phyloP scores from a whole-genome alignment of 257 asterid species.

The Gardenia jasminoides region DNA sequence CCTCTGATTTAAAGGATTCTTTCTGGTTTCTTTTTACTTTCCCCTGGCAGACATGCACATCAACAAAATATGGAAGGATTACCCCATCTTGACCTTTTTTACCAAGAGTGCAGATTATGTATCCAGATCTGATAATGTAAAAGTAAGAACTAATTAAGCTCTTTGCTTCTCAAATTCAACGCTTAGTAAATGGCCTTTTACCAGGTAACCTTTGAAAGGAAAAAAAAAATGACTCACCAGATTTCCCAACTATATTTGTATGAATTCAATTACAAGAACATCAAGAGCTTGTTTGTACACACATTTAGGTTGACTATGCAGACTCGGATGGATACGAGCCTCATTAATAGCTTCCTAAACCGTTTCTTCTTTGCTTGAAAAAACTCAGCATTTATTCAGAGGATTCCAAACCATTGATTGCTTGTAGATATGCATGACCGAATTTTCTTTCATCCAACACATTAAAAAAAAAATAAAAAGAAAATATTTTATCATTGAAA shows the following conservation, averaged over 20 bases:
- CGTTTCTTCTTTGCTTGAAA: not conserved
- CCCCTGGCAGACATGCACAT: not conserved
- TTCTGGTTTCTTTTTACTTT: not conserved
- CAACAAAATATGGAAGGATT: not conserved
- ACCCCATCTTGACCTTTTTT: not conserved
- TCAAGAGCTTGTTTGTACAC: not conserved
- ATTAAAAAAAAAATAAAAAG: not conserved
- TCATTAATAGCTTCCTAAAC: not conserved
- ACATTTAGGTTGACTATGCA: not conserved
- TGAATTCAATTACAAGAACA: not conserved
- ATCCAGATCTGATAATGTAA: not conserved
- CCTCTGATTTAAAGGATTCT: not conserved
- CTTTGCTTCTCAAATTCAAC: not conserved
- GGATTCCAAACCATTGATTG: not conserved
- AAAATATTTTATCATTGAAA: not conserved
- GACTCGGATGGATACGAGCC: not conserved
- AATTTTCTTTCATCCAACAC: not conserved
- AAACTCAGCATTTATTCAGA: slow-evolving; percentile 3
- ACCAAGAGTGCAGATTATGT: not conserved
- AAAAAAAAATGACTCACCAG: not conserved
- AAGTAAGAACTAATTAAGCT: not conserved
- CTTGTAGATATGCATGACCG: not conserved
- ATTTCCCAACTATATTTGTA: slow-evolving; percentile 1
- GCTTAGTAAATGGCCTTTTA: not conserved
- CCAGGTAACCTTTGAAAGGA: not conserved